These are phyloP conservation scores for Onygenales sp. DNA, from an alignment of 2,329 filamentous ascomycete genomes.

Conservation along the genomic window DNA sequence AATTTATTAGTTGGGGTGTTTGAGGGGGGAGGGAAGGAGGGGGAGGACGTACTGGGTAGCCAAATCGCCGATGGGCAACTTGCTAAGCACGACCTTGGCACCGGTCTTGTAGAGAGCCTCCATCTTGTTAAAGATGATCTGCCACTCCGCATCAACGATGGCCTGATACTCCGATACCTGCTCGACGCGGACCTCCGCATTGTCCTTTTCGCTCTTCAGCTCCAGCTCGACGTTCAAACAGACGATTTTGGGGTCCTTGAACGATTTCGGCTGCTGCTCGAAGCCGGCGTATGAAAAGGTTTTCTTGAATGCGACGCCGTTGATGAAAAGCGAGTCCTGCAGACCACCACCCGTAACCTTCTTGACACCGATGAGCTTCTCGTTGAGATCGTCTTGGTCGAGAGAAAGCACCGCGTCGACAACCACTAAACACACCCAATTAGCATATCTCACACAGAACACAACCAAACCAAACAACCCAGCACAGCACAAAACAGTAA, in stretches of 20 bases:
- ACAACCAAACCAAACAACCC: not conserved
- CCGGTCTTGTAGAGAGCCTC: constrained; percentile 89
- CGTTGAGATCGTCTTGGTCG: constrained; percentile 94
- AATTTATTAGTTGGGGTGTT: not conserved
- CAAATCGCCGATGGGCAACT: constrained; percentile 92
- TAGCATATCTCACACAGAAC: not conserved
- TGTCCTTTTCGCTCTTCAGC: constrained; percentile 98
- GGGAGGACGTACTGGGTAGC: constrained; percentile 63
- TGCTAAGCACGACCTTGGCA: constrained; percentile 94
- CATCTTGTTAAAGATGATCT: constrained; percentile 99
- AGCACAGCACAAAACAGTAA: not conserved
- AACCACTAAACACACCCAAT: constrained; percentile 58
- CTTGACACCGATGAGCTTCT: constrained; percentile 96
- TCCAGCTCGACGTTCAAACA: constrained; percentile 97
- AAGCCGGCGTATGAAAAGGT: constrained; percentile 98
- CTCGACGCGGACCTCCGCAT: constrained; percentile 94
- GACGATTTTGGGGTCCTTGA: constrained; percentile 89
- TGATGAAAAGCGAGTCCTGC: constrained; percentile 92
- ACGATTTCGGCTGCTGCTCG: constrained; percentile 96
- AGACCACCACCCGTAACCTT: constrained; percentile 95
- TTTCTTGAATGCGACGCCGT: constrained; percentile 99
- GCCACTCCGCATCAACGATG: constrained; percentile 98
- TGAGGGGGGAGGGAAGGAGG: not conserved
- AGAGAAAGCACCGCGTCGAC: constrained; percentile 92
- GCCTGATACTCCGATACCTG: constrained; percentile 99